Conservation (phyloP, 2,329 filamentous ascomycete genomes). For the Hymenoscyphus repandus region DNA sequence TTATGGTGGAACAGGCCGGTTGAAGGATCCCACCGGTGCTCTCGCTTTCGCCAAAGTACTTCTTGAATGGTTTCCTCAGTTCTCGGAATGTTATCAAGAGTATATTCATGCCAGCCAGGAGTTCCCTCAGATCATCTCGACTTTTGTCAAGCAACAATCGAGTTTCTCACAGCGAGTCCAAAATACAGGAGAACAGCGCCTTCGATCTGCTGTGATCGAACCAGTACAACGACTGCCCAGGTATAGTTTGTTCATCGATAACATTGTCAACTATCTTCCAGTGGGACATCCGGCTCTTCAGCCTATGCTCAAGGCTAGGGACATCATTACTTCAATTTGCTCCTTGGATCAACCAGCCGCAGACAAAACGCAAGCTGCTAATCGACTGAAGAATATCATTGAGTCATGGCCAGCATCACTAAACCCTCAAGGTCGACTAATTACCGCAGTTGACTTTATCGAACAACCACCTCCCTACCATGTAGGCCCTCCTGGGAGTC, state of each 20-base stretch:
- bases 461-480: conserved; percentile 72
- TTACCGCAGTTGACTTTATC: conserved; percentile 73
- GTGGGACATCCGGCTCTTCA: conserved; percentile 80
- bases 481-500: conserved; percentile 10
- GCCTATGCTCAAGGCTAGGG: conserved; percentile 78
- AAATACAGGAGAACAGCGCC: conserved; percentile 80
- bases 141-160: conserved; percentile 73
- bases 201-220: conserved; percentile 91
- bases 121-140: conserved; percentile 75
- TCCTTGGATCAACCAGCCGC: conserved; percentile 72
- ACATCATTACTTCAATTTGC: conserved; percentile 94
- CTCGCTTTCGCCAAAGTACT: conserved; percentile 74
- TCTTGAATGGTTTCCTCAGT: conserved; percentile 87
- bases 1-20: conserved; percentile 40
- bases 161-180: conserved; percentile 77
- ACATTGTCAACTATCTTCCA: conserved; percentile 82
- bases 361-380: conserved; percentile 70
- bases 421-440: conserved; percentile 69
- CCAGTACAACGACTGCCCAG: conserved; percentile 90
- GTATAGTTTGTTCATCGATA: conserved; percentile 94
- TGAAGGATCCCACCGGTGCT: conserved; percentile 72
- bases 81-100: conserved; percentile 84
- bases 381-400: conserved; percentile 69
- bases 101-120: conserved; percentile 89
- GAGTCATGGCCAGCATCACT: conserved; percentile 71